Evolutionary conservation across 2,329 filamentous ascomycete species (phyloP), one percentile per base, ranked within the genome.

Genomic region (Xylaria sp.): DNA sequence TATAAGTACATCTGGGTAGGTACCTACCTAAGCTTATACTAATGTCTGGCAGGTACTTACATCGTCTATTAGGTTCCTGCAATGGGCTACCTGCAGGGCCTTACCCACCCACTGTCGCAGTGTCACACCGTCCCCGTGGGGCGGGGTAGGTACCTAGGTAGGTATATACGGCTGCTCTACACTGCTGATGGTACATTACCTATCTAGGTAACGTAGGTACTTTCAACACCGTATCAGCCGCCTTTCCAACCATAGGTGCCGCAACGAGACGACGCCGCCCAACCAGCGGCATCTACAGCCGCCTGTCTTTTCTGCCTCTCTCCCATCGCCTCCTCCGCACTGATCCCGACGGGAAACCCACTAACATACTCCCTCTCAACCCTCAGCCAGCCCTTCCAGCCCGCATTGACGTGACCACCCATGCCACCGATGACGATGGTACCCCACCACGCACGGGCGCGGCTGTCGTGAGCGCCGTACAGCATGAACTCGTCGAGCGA

Each of bases 381-480:
- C 10, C 78, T 76, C 56, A 86, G 67, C 85, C 85, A 87, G 9
- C 85, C 85, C 61, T 74, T 79, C 74, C 77, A 78, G 1, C 77
- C 79, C 1, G 77, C 74, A 25, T 71, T 74, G 37, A 79, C 72
- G 19, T 76, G 75, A 1, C 73, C 72, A 4, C 73, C 73, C 3
- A 71, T 65, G 0, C 78, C 78, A 9, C 82, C 83, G 38, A 86
- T 67, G 4, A 87, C 79, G 25, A 87, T 67, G 1, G 82, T 85
- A n/a, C 85, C 85, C 85, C 85, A 87, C 80, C 81, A 85, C 61
- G 80, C 78, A 3, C 85, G 78, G 25, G 67, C 72, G 4, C 76
- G 75, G 63, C 81, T 85, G 37, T 68, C 70, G 61, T 78, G 77
- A 6, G 70, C 60, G 3, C 78, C 77, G 70, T 87, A 87, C 4